Conservation (phyloP, 2,329 filamentous ascomycete species). For the Claviceps monticola region DNA sequence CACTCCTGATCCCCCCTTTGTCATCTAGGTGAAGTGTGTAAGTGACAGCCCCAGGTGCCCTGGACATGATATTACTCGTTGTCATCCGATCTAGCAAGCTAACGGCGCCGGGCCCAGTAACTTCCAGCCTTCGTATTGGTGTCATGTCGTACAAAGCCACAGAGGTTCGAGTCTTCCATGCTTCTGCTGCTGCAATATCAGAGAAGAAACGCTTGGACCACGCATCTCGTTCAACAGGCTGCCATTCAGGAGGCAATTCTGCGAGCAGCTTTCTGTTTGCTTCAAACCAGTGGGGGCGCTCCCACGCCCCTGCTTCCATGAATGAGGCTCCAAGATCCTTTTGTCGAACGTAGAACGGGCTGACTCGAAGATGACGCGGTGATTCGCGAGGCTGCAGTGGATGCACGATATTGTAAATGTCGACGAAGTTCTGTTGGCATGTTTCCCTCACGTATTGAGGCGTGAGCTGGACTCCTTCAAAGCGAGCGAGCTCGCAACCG, state of each 20-base stretch:
- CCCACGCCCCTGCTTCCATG: slow-evolving; percentile 46
- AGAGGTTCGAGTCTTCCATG: slow-evolving; percentile 50
- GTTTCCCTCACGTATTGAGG: slow-evolving; percentile 44
- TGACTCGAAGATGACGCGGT: slow-evolving; percentile 43
- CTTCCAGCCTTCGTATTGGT: slow-evolving; percentile 41
- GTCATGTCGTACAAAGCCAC: slow-evolving; percentile 52
- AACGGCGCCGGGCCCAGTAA: slow-evolving; percentile 42
- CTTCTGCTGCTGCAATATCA: slow-evolving; percentile 43
- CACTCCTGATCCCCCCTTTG: slow-evolving; percentile 39
- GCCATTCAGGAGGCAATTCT: slow-evolving; percentile 38
- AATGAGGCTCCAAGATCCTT: slow-evolving; percentile 42
- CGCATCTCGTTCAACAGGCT: slow-evolving; percentile 38
- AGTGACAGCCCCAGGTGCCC: slow-evolving; percentile 33
- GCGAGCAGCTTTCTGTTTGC: slow-evolving; percentile 37
- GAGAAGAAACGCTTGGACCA: slow-evolving; percentile 47
- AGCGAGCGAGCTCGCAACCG: slow-evolving; percentile 46
- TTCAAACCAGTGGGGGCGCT: slow-evolving; percentile 49
- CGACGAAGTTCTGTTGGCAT: slow-evolving; percentile 45
- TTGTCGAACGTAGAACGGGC: slow-evolving; percentile 43
- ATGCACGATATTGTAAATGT: slow-evolving; percentile 52
- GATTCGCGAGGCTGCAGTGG: slow-evolving; percentile 43
- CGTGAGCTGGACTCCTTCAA: slow-evolving; percentile 46
- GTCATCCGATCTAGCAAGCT: slow-evolving; percentile 39
- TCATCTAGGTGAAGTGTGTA: slow-evolving; percentile 43
- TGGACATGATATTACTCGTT: slow-evolving; percentile 31